Evolutionary conservation across 78 protist species (phyloP).

Genomic region (Cavenderia fasciculata): DNA sequence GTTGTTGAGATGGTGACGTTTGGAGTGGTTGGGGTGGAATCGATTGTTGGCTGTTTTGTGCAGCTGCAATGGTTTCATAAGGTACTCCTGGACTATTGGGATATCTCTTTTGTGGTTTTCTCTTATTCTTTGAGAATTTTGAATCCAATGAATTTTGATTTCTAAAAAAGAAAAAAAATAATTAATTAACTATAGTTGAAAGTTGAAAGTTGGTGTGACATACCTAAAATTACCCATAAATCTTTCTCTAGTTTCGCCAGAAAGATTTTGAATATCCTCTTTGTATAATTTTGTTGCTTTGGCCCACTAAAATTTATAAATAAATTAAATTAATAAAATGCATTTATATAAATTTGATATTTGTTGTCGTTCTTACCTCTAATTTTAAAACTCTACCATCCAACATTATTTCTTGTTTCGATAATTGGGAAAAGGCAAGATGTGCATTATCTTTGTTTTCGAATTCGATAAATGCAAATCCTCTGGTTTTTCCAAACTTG

Average conservation of each 20-base stretch:
- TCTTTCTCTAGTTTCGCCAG: slow-evolving; percentile 62
- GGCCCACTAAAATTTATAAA: slow-evolving; percentile 52
- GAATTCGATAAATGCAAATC: slow-evolving; percentile 74
- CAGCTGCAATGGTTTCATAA: not conserved
- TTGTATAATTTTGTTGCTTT: slow-evolving; percentile 73
- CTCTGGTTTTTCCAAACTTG: slow-evolving; percentile 77
- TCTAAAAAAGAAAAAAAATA: not conserved
- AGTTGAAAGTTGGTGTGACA: not conserved
- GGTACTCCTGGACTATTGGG: not conserved
- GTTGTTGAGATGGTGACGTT: not conserved
- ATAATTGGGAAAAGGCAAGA: slow-evolving; percentile 33
- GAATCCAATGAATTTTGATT: slow-evolving; percentile 70
- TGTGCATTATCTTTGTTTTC: slow-evolving; percentile 55
- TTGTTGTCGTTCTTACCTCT: not conserved
- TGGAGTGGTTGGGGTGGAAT: not conserved
- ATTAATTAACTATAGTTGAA: not conserved
- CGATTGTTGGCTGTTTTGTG: not conserved
- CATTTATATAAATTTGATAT: not conserved
- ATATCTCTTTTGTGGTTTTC: not conserved
- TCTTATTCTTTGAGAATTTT: slow-evolving; percentile 36
- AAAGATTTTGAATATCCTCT: slow-evolving; percentile 70
- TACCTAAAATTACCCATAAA: slow-evolving; percentile 67
- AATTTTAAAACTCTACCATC: slow-evolving; percentile 68
- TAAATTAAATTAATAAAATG: not conserved
- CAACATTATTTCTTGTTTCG: slow-evolving; percentile 55